Evolutionary conservation across 441 rosid species (phyloP).

Genomic region (Eutrema salsugineum): DNA sequence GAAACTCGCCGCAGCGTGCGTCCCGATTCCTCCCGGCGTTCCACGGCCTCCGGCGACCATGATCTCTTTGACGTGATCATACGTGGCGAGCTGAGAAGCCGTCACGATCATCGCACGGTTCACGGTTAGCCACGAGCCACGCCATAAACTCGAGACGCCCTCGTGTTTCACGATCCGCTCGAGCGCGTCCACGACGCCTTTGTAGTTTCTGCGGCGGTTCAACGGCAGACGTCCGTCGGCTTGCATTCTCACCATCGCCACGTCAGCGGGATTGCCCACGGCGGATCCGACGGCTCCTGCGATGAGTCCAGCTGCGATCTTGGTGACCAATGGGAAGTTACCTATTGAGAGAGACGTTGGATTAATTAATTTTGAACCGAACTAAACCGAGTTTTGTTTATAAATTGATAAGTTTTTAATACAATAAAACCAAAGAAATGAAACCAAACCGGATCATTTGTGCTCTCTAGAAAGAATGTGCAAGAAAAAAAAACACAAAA

Average conservation of each 20-base stretch:
- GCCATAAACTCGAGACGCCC: slow-evolving; percentile 58
- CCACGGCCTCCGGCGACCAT: slow-evolving; percentile 33
- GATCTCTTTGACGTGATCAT: slow-evolving; percentile 61
- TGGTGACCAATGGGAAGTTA: slow-evolving; percentile 41
- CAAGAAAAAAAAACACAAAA: too few relatives aligned
- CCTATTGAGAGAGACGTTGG: neutral
- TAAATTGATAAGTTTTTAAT: too few relatives aligned
- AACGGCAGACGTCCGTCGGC: slow-evolving; percentile 61
- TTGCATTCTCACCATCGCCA: slow-evolving; percentile 74
- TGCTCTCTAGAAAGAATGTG: too few relatives aligned
- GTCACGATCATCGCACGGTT: slow-evolving; percentile 72
- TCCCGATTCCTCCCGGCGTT: slow-evolving; percentile 57
- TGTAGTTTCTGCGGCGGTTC: slow-evolving; percentile 51
- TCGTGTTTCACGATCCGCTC: slow-evolving; percentile 45
- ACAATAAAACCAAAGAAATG: too few relatives aligned
- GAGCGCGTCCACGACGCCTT: slow-evolving; percentile 51
- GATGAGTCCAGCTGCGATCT: slow-evolving; percentile 56
- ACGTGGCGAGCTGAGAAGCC: slow-evolving; percentile 64
- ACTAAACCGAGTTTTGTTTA: too few relatives aligned
- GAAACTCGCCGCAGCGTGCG: slow-evolving; percentile 59
- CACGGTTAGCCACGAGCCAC: slow-evolving; percentile 59
- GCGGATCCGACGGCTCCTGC: slow-evolving; percentile 66
- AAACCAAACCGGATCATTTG: too few relatives aligned
- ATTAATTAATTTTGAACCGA: too few relatives aligned
- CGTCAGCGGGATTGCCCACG: slow-evolving; percentile 70